Base-by-base conservation (phyloP, 257 asterid species). In the Plectranthus barbatus region DNA sequence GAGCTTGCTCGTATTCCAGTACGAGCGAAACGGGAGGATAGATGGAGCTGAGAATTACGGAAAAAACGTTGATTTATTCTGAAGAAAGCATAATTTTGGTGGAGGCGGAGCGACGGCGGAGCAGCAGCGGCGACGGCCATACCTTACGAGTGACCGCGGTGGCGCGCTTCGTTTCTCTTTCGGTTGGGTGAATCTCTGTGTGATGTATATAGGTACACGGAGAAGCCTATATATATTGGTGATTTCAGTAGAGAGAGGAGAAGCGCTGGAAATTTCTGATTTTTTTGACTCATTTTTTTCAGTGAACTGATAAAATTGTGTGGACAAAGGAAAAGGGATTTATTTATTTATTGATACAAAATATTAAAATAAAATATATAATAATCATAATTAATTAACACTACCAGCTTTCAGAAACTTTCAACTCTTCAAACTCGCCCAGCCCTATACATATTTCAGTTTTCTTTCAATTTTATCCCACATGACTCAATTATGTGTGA, bases 141-240 rank as follows among this genome's bases (percentile, higher is more conserved):
- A 15, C 9, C 63, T 64, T 63, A 67, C 13, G 40, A 50, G 46
- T 70, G 64, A 58, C 15, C 73, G 48, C 41, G 75, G 65, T 56
- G 45, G 68, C 60, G 42, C 0, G 20, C 48, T 69, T 69, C 62
- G 17, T 64, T 72, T 48, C 33, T 59, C 13, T 56, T 64, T 62
- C 17, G 56, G 3, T 10, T 62, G 11, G 72, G 74, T 13, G 80
- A 58, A 42, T 67, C 53, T 42, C 26, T 67, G 69, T 39, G 73
- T 29, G 55, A 55, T 18, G 68, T 49, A 51, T 78, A 85, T 14
- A 72, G 34, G 65, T 78, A 86, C 0, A 77, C 1, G 26, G 76
- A 71, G 41, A 84, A 49, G 40, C 83, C 85, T 62, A 83, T 63
- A 62, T 86, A 91, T 49, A 88, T 51, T 0, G 96, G 98, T 4